Evolutionary conservation across 1,139 yeast genomes (phyloP), one percentile per base, ranked within the genome.

Genomic region (Blastobotrys petasosporus): DNA sequence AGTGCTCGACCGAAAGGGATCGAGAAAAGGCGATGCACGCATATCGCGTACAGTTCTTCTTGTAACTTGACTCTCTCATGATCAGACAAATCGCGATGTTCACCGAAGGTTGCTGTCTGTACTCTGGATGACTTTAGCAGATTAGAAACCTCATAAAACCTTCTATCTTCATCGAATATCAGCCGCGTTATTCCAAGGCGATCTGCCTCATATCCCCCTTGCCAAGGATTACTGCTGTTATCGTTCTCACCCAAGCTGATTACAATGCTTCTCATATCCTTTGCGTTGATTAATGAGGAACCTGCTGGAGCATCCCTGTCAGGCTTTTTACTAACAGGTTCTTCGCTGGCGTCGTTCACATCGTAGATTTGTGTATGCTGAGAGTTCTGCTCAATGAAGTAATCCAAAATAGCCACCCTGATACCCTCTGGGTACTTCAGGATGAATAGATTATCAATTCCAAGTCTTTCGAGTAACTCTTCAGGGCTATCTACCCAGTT

Each of bases 1-100:
- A 83, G 87, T 28, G 82, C 95, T 64, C 92, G 75, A 4, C 92
- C 98, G 54, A 79, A 69, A 0, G 88, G 94, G 50, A 79, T 77
- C 0, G 95, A 76, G 45, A 88, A 71, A 0, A 95, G 86, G 54
- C 97, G 70, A 42, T 80, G 59, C 1, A 86, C 85, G 34, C 81
- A 81, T 29, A 78, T 65, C 0, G 77, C 70, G 0, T 90, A 85
- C 42, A 85, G 66, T 35, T 74, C 76, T 56, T 86, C 77, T 58
- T 85, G 94, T 46, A 72, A 62, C 2, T 70, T 56, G 4, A 82
- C 70, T 46, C 76, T 65, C 41, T 78, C 86, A 51, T 79, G 78
- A 52, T 85, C 95, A 40, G 73, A 69, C 28, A 56, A 51, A 66
- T 61, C 43, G 47, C 70, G 66, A 0, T 70, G 61, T 16, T 65